Conservation (phyloP, 169 alveolate species). For the Plasmodium ovale region DNA sequence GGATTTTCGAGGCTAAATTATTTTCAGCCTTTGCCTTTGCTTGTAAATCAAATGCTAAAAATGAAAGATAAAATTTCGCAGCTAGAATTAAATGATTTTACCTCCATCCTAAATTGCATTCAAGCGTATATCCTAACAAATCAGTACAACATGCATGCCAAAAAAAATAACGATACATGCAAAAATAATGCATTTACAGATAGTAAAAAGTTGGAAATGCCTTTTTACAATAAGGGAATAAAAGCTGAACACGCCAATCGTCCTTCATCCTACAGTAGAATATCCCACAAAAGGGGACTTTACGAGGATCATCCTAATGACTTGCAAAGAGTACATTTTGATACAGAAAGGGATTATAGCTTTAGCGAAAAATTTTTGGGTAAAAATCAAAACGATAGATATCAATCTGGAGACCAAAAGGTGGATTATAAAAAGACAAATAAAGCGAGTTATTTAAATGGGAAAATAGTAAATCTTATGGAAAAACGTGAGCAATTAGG, state of each 20-base stretch:
- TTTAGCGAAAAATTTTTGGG: background rate
- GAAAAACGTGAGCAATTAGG: no score
- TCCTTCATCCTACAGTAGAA: background rate
- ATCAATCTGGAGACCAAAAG: background rate
- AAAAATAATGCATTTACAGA: background rate
- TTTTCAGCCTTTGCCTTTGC: conserved; percentile 77
- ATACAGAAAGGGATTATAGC: background rate
- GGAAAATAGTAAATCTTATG: no score
- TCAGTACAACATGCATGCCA: conserved; percentile 12
- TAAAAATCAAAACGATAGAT: conserved; percentile 18
- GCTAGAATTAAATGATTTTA: conserved; percentile 83
- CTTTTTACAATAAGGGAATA: background rate
- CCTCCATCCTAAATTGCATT: conserved; percentile 80
- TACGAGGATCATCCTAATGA: background rate
- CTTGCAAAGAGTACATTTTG: no score
- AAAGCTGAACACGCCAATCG: background rate
- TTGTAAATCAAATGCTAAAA: conserved; percentile 80
- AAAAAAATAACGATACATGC: background rate
- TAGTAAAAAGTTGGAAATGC: conserved; percentile 29
- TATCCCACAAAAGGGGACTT: background rate
- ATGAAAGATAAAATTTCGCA: conserved; percentile 79
- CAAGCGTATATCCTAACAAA: conserved; percentile 80
- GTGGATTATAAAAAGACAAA: background rate
- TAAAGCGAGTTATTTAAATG: no score
- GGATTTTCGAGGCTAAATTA: conserved; percentile 80